Percentiles rank a stretch among this genome's conserved stretches.
Conservation (phyloP, 192 early-diverging fungal genomes). For the Coemansia sp. region DNA sequence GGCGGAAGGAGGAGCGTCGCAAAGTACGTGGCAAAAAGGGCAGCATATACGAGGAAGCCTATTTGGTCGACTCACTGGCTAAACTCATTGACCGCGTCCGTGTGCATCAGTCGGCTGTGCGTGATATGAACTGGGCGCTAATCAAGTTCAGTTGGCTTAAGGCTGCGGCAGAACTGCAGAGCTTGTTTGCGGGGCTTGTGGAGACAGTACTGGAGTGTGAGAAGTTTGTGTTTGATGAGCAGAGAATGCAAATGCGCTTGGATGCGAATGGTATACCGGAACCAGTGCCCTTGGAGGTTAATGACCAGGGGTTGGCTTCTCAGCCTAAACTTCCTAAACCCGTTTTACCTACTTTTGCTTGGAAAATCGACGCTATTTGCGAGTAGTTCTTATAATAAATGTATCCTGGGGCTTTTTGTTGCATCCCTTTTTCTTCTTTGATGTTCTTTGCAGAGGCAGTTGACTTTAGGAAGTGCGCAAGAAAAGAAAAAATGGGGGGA, state of each 20-base stretch:
- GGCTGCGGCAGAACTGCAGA: constrained; percentile 56
- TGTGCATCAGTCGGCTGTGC: constrained; percentile 55
- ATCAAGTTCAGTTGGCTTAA: constrained; percentile 54
- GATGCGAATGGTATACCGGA: constrained; percentile 25
- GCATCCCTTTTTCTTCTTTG: not conserved
- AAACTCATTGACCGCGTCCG: constrained; percentile 37
- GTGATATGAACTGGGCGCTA: constrained; percentile 57
- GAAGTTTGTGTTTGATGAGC: constrained; percentile 58
- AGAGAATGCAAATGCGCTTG: constrained; percentile 31
- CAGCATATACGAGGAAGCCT: constrained; percentile 88
- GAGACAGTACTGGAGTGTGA: constrained; percentile 38
- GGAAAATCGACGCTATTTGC: constrained; percentile 24
- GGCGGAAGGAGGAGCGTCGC: constrained; percentile 71
- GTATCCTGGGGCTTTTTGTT: not conserved
- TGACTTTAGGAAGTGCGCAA: too few species aligned
- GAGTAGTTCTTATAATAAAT: not conserved
- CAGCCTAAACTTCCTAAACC: constrained; percentile 38
- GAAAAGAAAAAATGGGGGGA: too few species aligned
- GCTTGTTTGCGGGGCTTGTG: constrained; percentile 54
- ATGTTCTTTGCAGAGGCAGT: not conserved
- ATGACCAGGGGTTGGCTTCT: constrained; percentile 23
- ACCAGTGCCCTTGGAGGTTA: constrained; percentile 24
- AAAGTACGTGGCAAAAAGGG: constrained; percentile 88
- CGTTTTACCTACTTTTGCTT: constrained; percentile 14
- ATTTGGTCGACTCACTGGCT: constrained; percentile 70